Percentiles rank a stretch among this genome's conserved stretches.
phyloP scores from a whole-genome alignment of 768 basidiomycete genomes.

The Tricholoma hemisulphureum region DNA sequence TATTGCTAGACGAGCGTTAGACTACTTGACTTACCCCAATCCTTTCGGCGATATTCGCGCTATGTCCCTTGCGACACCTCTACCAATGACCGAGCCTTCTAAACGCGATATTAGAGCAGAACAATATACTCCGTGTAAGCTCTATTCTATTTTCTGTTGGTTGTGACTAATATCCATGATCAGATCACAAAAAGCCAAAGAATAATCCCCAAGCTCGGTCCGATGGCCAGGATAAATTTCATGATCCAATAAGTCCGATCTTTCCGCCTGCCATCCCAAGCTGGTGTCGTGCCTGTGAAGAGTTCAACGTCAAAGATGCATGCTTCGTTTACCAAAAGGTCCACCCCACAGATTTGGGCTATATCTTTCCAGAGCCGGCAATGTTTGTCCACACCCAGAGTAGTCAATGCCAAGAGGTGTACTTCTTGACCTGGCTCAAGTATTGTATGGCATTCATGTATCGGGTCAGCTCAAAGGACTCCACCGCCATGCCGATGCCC shows the following conservation, averaged over 20 bases:
- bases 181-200: neutral
- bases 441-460: conserved; percentile 1
- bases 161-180: neutral
- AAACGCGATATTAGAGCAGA: neutral
- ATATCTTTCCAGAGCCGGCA: conserved; percentile 9
- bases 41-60: neutral
- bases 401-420: neutral
- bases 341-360: neutral
- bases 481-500: conserved; percentile 4
- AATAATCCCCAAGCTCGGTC: neutral
- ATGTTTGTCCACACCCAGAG: neutral
- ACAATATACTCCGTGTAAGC: neutral
- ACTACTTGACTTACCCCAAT: neutral
- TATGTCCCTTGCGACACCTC: neutral
- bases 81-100: neutral
- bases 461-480: neutral
- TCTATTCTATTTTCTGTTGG: neutral
- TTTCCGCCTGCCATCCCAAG: neutral
- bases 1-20: neutral
- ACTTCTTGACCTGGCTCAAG: conserved; percentile 6
- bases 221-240: neutral
- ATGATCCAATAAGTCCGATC: neutral
- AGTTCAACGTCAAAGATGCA: neutral
- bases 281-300: neutral
- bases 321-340: neutral